These are phyloP conservation scores for Chaetomium olivaceum DNA, from an alignment of 2,329 filamentous ascomycete genomes.

Conservation along the genomic window DNA sequence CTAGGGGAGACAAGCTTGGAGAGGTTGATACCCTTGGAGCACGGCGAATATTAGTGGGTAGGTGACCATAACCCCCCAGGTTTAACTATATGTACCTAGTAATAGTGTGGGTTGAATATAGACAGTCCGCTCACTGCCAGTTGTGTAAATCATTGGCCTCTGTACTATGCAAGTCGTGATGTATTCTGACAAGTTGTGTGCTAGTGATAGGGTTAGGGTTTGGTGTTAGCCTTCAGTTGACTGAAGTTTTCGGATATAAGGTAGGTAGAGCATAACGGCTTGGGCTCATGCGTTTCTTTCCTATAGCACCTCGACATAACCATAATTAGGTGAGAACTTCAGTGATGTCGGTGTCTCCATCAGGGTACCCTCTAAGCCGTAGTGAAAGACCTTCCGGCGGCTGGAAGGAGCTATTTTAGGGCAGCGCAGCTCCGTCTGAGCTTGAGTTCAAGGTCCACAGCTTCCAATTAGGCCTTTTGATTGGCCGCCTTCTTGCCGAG, in stretches of 20 bases:
- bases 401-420: not conserved
- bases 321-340: too few relatives aligned
- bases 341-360: too few relatives aligned
- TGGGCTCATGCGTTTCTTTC: too few relatives aligned
- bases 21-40: not conserved
- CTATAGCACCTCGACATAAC: too few relatives aligned
- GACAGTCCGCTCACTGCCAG: not conserved
- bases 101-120: not conserved
- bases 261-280: too few relatives aligned
- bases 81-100: not conserved
- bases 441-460: constrained; percentile 23
- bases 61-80: not conserved
- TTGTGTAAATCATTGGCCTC: not conserved
- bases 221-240: not conserved
- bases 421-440: constrained; percentile 18
- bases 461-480: constrained; percentile 33
- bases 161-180: too few relatives aligned
- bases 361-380: too few relatives aligned
- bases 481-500: constrained; percentile 29
- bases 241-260: too few relatives aligned
- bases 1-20: not conserved
- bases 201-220: not conserved
- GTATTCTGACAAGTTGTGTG: not conserved
- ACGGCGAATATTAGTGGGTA: not conserved
- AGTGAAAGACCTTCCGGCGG: too few relatives aligned